Evolutionary conservation across 2,329 filamentous ascomycete species (phyloP), one percentile per base, ranked within the genome.

Genomic region (Colletotrichum camelliae): DNA sequence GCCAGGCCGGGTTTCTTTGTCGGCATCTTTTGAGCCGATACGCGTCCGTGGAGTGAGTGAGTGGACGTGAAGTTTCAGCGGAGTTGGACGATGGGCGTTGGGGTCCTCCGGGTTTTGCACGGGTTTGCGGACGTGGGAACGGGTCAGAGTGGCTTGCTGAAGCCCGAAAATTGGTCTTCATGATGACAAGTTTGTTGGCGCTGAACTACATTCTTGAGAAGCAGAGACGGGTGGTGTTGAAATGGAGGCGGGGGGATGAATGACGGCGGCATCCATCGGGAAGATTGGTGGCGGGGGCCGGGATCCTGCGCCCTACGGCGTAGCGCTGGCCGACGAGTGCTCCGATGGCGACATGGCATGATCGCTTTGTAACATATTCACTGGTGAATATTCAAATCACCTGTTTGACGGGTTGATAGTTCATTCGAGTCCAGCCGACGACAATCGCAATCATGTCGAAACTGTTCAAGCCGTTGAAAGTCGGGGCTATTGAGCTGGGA

Each of bases 21-120:
- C 77, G 77, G 77, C 70, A 77, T 31, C 6, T 75, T 75, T 72
- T 75, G 70, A 65, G 74, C 77, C 77, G 77, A 77, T 70, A 48
- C 55, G 69, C 57, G 31, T 48, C 62, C 39, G 55, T 57, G 21
- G 16, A 21, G 15, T 2, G n/a, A 52, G 43, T 13, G 43, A 52
- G 43, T 52, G n/a, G 43, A 52, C 43, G 43, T 13, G n/a, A 5
- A 29, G n/a, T 29, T 43, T 64, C 13, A 27, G 35, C 33, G 35
- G 33, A 27, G 24, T 18, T 27, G n/a, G n/a, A 24, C 8, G 18
- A 39, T 39, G 31, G 24, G 10, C 0, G n/a, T 35, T 64, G 61
- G n/a, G 18, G n/a, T 4, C 18, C 2, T 21, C 0, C 55, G 55
- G 27, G 13, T 29, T 29, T 58, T 52, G 43, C 43, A 52, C 43